Conservation (phyloP, 139 green algal genomes). For the Chlamydomonas sp. region DNA sequence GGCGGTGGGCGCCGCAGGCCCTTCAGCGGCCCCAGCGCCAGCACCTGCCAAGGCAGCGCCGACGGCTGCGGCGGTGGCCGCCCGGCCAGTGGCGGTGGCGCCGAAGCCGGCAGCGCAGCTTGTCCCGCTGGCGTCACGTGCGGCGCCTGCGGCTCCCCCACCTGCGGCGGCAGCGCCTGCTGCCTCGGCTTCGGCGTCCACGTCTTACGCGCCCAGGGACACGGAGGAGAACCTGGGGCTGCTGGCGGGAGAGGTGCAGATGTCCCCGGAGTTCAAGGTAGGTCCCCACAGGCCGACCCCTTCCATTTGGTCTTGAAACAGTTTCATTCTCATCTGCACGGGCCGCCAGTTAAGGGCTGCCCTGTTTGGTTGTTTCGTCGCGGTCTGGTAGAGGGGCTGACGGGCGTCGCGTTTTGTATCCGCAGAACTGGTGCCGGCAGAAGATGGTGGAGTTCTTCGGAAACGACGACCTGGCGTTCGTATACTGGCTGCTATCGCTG, state of each 20-base stretch:
- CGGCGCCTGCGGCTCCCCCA: not conserved
- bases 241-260: conserved; percentile 44
- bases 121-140: not conserved
- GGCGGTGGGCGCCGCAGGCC: not conserved
- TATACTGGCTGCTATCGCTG: conserved; percentile 79
- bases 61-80: not conserved
- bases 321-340: not conserved
- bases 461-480: conserved; percentile 75
- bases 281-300: too few relatives aligned
- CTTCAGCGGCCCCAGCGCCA: not conserved
- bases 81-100: not conserved
- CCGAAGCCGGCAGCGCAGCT: conserved; percentile 10
- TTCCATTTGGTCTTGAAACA: too few relatives aligned
- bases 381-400: conserved; percentile 25
- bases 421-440: conserved; percentile 38
- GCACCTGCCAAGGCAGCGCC: conserved; percentile 9
- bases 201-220: conserved; percentile 5
- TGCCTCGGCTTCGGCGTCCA: conserved; percentile 2
- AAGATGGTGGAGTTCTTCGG: conserved; percentile 71
- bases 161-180: not conserved
- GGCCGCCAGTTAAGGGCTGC: conserved; percentile 1
- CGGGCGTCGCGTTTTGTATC: conserved; percentile 2
- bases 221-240: conserved; percentile 17
- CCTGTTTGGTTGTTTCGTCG: conserved; percentile 12
- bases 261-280: conserved; percentile 49